These are phyloP conservation scores for Neurospora hispaniola DNA, from an alignment of 495 filamentous ascomycete genomes.

Conservation along the genomic window DNA sequence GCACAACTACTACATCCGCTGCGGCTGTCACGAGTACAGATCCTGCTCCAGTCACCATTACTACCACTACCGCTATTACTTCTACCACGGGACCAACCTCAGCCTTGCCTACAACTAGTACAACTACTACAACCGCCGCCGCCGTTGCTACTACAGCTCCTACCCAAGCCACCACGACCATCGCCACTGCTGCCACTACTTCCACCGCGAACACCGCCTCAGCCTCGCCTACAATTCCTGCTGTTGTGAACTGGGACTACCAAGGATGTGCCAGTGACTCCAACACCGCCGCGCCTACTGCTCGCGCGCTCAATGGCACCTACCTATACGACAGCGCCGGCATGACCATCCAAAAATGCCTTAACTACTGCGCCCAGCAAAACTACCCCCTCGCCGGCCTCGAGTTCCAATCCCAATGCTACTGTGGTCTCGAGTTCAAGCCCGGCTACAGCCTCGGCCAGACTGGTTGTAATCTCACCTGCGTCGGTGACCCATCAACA, in stretches of 20 bases:
- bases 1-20: not conserved
- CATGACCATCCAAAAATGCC: constrained; percentile 36
- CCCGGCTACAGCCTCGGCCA: constrained; percentile 12
- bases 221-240: constrained; percentile 17
- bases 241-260: constrained; percentile 24
- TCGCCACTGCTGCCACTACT: not conserved
- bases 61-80: not conserved
- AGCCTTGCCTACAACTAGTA: not conserved
- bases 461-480: constrained; percentile 22
- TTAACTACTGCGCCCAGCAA: constrained; percentile 23
- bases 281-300: constrained; percentile 8
- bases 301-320: constrained; percentile 7
- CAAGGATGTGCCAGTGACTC: constrained; percentile 41
- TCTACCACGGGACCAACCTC: not conserved
- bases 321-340: constrained; percentile 2
- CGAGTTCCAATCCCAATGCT: constrained; percentile 34
- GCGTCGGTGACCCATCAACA: constrained; percentile 18
- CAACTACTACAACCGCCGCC: constrained; percentile 15
- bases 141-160: not conserved
- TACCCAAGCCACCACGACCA: not conserved
- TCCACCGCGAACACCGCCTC: constrained; percentile 8
- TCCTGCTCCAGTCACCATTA: not conserved
- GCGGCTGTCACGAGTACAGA: too few species aligned
- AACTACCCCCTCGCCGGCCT: constrained; percentile 28
- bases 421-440: constrained; percentile 24